Percentiles rank a stretch among this genome's conserved stretches.
phyloP scores from a whole-genome alignment of 2,329 filamentous ascomycete species.

The Fusarium hainanense region DNA sequence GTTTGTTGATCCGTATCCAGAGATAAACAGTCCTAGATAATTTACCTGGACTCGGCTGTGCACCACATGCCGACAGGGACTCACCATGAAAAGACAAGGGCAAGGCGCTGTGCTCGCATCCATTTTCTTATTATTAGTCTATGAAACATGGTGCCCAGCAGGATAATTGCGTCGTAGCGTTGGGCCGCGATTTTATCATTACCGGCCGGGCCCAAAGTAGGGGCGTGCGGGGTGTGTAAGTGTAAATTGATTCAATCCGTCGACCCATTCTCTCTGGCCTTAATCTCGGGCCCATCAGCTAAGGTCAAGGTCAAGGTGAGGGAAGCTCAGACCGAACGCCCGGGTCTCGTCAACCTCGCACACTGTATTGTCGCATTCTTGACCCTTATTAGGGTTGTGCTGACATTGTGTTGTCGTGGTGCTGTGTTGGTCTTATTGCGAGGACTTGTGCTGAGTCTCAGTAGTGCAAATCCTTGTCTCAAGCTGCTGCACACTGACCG shows the following conservation, averaged over 20 bases:
- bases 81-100: slow-evolving; percentile 36
- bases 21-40: slow-evolving; percentile 42
- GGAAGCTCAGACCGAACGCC: slow-evolving; percentile 44
- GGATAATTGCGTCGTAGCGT: slow-evolving; percentile 40
- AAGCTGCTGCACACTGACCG: slow-evolving; percentile 22
- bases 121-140: slow-evolving; percentile 44
- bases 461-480: slow-evolving; percentile 32
- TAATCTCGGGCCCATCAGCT: slow-evolving; percentile 44
- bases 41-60: slow-evolving; percentile 41
- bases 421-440: slow-evolving; percentile 21
- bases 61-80: slow-evolving; percentile 41
- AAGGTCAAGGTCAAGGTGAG: slow-evolving; percentile 40
- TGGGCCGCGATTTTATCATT: slow-evolving; percentile 46
- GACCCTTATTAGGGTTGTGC: slow-evolving; percentile 23
- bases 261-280: slow-evolving; percentile 43
- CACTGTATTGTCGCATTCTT: slow-evolving; percentile 41
- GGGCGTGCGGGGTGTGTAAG: slow-evolving; percentile 33
- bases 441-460: slow-evolving; percentile 7
- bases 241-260: slow-evolving; percentile 19
- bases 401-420: slow-evolving; percentile 31
- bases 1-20: slow-evolving; percentile 26
- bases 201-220: slow-evolving; percentile 37
- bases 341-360: slow-evolving; percentile 27
- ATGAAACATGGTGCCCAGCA: slow-evolving; percentile 46
- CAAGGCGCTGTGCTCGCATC: slow-evolving; percentile 19